These are phyloP conservation scores for Acephala macrosclerotiorum DNA, from an alignment of 2,329 filamentous ascomycete genomes.

Conservation along the genomic window DNA sequence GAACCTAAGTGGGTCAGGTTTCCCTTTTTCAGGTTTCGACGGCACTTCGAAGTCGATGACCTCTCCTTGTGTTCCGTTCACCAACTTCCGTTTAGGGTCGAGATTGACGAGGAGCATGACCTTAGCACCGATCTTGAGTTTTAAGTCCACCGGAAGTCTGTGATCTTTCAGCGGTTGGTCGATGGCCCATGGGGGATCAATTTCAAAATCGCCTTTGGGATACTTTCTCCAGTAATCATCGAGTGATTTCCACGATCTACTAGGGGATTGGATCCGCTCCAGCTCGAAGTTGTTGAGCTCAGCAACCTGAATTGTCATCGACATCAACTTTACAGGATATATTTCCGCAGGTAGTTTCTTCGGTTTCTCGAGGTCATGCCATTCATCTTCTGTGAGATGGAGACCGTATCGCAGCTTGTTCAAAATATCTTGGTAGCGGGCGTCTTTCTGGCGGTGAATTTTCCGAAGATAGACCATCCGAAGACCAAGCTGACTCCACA, in stretches of 20 bases:
- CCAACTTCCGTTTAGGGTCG: slow-evolving; percentile 28
- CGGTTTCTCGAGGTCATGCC: slow-evolving; percentile 31
- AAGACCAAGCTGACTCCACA: slow-evolving; percentile 36
- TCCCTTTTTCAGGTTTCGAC: too few relatives aligned
- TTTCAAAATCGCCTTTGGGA: too few relatives aligned
- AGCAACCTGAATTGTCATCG: slow-evolving; percentile 31
- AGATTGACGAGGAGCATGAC: slow-evolving; percentile 40
- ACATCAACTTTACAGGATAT: slow-evolving; percentile 38
- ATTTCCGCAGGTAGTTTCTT: slow-evolving; percentile 28
- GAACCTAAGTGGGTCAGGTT: too few relatives aligned
- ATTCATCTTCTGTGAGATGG: slow-evolving; percentile 30
- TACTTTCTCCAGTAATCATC: too few relatives aligned
- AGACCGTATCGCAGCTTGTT: slow-evolving; percentile 39
- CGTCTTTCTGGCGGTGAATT: slow-evolving; percentile 41
- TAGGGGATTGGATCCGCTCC: slow-evolving; percentile 1
- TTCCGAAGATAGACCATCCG: slow-evolving; percentile 37
- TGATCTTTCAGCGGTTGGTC: slow-evolving; percentile 30
- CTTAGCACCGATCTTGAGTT: slow-evolving; percentile 39
- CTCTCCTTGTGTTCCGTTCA: slow-evolving; percentile 41
- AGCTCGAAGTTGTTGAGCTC: slow-evolving; percentile 21
- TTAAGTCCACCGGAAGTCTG: slow-evolving; percentile 28
- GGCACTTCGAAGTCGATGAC: slow-evolving; percentile 38
- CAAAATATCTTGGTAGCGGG: slow-evolving; percentile 36
- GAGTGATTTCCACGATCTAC: slow-evolving; percentile 30
- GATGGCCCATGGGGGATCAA: slow-evolving; percentile 28